These are phyloP conservation scores for Trichophyton mentagrophytes DNA, from an alignment of 2,329 filamentous ascomycete genomes.

Conservation along the genomic window DNA sequence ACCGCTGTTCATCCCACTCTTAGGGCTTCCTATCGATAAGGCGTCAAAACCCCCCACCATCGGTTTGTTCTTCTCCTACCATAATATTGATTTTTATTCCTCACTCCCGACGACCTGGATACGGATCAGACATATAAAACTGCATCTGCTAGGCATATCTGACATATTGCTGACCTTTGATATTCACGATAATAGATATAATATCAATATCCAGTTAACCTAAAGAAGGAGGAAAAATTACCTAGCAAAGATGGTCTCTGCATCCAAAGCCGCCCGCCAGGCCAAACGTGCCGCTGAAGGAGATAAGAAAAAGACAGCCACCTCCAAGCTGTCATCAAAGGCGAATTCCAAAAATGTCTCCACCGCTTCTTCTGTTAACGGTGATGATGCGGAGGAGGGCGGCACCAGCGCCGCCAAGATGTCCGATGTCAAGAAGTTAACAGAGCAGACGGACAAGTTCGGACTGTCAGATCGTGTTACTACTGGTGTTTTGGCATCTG, in stretches of 20 bases:
- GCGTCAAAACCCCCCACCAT: slow-evolving; percentile 18
- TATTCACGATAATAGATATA: not conserved
- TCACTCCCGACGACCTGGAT: slow-evolving; percentile 14
- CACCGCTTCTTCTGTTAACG: slow-evolving; percentile 53
- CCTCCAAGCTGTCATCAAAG: slow-evolving; percentile 59
- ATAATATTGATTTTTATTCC: slow-evolving; percentile 17
- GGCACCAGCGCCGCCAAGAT: slow-evolving; percentile 60
- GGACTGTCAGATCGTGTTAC: slow-evolving; percentile 96
- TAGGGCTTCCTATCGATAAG: slow-evolving; percentile 31
- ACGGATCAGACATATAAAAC: not conserved
- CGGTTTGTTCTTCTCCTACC: not conserved
- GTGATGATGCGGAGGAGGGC: slow-evolving; percentile 60
- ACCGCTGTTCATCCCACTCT: slow-evolving; percentile 11
- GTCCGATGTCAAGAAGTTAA: slow-evolving; percentile 73
- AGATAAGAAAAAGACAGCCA: slow-evolving; percentile 62
- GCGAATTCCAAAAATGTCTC: slow-evolving; percentile 49
- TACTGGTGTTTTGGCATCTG: slow-evolving; percentile 85
- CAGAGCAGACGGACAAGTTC: slow-evolving; percentile 88
- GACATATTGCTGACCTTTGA: not conserved
- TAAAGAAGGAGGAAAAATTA: not conserved
- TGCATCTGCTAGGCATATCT: not conserved
- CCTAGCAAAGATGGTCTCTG: slow-evolving; percentile 46
- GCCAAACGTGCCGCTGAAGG: slow-evolving; percentile 56
- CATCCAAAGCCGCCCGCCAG: slow-evolving; percentile 55
- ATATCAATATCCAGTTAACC: not conserved